Evolutionary conservation across 208 protist genomes (phyloP).

Genomic region (Crithidia mellificae): DNA sequence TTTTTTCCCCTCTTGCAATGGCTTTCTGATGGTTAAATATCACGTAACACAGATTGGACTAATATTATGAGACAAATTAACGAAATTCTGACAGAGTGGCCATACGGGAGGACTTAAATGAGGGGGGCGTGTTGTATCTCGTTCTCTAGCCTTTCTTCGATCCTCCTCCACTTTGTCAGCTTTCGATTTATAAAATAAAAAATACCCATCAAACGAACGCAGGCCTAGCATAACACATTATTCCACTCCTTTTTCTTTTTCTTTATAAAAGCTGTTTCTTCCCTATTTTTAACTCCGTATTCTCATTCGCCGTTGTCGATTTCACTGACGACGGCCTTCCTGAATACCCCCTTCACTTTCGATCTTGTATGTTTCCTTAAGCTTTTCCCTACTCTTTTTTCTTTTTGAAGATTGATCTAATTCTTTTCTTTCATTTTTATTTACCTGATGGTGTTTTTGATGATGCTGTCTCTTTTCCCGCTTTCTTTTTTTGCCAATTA

Average conservation of each 20-base stretch:
- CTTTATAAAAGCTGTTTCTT: background rate
- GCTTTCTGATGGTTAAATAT: background rate
- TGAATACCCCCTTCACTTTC: background rate
- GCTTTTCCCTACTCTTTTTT: constrained; percentile 3
- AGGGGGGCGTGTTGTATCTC: background rate
- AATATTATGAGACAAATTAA: background rate
- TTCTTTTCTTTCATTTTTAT: too few relatives aligned
- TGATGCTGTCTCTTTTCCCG: background rate
- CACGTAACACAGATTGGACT: too few relatives aligned
- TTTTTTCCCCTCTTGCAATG: background rate
- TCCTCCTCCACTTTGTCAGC: background rate
- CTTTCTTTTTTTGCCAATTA: constrained; percentile 7
- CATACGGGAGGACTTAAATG: background rate
- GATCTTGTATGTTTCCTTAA: background rate
- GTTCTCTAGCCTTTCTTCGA: background rate
- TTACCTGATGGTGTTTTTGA: background rate
- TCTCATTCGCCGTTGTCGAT: background rate
- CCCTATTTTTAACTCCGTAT: background rate
- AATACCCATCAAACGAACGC: background rate
- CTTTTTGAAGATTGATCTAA: too few relatives aligned
- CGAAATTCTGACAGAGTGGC: background rate
- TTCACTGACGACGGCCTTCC: background rate
- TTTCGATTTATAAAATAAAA: background rate
- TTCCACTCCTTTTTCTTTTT: background rate
- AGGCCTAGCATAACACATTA: too few relatives aligned